These are phyloP conservation scores for Heliamphora exappendiculata DNA, from an alignment of 148 eudicot genomes.

Conservation along the genomic window DNA sequence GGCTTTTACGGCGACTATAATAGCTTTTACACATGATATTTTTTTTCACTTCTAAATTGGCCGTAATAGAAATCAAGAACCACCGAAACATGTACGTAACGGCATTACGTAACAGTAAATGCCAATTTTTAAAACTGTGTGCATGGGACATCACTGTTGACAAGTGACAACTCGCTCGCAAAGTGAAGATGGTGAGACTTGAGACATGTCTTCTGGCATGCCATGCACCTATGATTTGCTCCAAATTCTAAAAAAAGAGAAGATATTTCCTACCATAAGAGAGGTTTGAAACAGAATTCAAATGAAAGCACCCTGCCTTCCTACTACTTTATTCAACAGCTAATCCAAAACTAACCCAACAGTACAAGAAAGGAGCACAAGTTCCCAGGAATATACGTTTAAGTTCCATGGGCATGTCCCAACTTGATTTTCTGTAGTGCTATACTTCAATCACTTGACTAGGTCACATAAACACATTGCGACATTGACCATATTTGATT, in stretches of 20 bases:
- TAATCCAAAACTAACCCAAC: neutral
- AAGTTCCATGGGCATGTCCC: neutral
- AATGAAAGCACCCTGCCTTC: neutral
- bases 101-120: too few species aligned
- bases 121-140: too few species aligned
- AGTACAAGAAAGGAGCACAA: neutral
- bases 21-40: too few species aligned
- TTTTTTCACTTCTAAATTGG: too few species aligned
- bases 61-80: too few species aligned
- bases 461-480: too few species aligned
- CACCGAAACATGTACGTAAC: too few species aligned
- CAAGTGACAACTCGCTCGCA: too few species aligned
- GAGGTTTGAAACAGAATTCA: neutral
- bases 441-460: neutral
- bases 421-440: too few species aligned
- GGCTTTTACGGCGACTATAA: too few species aligned
- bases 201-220: neutral
- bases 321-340: neutral
- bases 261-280: neutral
- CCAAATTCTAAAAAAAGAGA: neutral
- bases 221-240: neutral
- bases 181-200: neutral
- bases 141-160: neutral
- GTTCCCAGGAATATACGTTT: neutral
- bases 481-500: neutral